Evolutionary conservation across 805 yeast genomes (phyloP).

Genomic region (Metahyphopichia silvanorum): DNA sequence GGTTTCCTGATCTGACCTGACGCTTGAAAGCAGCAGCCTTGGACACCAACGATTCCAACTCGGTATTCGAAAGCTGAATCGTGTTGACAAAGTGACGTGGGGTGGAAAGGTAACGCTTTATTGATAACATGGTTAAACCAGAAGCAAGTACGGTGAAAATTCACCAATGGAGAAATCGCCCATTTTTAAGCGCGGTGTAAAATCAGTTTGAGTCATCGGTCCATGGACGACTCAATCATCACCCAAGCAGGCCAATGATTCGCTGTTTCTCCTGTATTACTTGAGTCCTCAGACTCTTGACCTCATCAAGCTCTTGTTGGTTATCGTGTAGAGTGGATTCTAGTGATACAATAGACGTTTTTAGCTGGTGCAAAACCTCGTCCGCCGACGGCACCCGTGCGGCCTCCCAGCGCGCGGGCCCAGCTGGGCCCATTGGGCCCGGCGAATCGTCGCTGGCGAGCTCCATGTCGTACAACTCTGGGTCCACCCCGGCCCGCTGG

Average conservation of each 20-base stretch:
- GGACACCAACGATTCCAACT: slow-evolving; percentile 65
- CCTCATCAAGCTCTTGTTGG: background rate
- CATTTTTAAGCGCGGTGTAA: background rate
- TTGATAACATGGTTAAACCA: too few relatives aligned
- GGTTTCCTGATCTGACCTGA: slow-evolving; percentile 54
- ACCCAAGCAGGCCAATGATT: too few relatives aligned
- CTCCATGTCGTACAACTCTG: slow-evolving; percentile 1
- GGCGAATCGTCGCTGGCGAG: background rate
- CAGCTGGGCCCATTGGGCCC: background rate
- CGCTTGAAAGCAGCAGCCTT: slow-evolving; percentile 71
- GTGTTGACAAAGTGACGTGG: slow-evolving; percentile 80
- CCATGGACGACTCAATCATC: too few relatives aligned
- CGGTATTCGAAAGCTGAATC: slow-evolving; percentile 69
- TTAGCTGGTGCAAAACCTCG: background rate
- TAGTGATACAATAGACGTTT: background rate
- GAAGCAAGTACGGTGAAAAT: slow-evolving; percentile 10
- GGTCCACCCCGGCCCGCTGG: background rate
- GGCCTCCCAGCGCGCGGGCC: too few relatives aligned
- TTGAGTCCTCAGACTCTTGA: too few relatives aligned
- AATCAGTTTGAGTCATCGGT: too few relatives aligned
- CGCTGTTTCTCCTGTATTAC: too few relatives aligned
- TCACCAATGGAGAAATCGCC: slow-evolving; percentile 3
- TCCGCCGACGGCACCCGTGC: background rate
- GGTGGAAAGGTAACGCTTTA: too few relatives aligned
- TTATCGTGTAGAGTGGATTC: background rate